Percentiles rank a stretch among this genome's conserved stretches.
phyloP scores from a whole-genome alignment of 805 yeast genomes.

The Candida peoriensis region DNA sequence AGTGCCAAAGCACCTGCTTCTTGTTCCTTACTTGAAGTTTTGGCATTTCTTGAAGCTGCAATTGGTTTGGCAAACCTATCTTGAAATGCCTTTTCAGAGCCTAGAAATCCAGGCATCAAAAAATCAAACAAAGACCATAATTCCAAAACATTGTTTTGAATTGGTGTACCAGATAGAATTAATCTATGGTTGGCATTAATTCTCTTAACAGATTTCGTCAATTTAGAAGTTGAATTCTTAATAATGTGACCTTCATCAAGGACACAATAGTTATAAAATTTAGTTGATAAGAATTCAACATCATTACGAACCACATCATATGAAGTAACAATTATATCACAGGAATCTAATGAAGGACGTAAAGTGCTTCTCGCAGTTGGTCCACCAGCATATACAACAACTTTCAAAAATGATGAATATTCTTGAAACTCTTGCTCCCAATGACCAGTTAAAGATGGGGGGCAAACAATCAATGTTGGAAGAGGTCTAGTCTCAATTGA shows the following conservation, averaged over 20 bases:
- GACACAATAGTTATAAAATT: conserved; percentile 88
- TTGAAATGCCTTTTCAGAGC: conserved; percentile 89
- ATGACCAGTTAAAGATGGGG: conserved; percentile 97
- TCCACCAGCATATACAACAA: conserved; percentile 89
- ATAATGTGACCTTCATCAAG: conserved; percentile 97
- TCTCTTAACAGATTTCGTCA: conserved; percentile 82
- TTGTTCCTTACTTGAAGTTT: conserved; percentile 87
- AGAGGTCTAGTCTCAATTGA: conserved; percentile 65
- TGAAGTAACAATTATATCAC: conserved; percentile 90
- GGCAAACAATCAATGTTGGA: conserved; percentile 88
- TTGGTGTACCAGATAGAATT: conserved; percentile 94
- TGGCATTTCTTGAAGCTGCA: conserved; percentile 85
- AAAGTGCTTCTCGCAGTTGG: conserved; percentile 65
- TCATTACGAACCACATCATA: conserved; percentile 97
- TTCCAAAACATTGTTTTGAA: conserved; percentile 94
- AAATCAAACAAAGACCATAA: conserved; percentile 97
- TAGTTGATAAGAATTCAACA: conserved; percentile 50
- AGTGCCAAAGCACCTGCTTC: conserved; percentile 95
- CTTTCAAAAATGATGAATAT: conserved; percentile 82
- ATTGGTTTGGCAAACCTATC: conserved; percentile 98
- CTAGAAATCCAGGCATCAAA: conserved; percentile 97
- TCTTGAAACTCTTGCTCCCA: conserved; percentile 95
- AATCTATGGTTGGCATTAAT: conserved; percentile 84
- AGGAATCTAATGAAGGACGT: conserved; percentile 43
- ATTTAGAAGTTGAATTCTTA: conserved; percentile 83